Evolutionary conservation across 257 asterid genomes (phyloP).

Genomic region (Coffea eugenioides): DNA sequence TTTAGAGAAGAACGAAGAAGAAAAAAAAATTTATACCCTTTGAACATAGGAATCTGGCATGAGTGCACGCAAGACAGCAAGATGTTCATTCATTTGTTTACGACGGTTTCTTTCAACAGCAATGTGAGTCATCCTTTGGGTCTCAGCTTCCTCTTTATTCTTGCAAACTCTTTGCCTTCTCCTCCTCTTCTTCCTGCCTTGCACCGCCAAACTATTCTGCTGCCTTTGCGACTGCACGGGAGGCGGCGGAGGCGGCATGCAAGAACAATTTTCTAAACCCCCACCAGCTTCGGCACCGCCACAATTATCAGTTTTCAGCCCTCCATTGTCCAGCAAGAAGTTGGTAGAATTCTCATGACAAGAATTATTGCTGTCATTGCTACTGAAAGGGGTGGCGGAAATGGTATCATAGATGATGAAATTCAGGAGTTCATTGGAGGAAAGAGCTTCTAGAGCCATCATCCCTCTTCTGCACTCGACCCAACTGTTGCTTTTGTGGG

Average conservation of each 20-base stretch:
- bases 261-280: slow-evolving; percentile 23
- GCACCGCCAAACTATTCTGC: slow-evolving; percentile 24
- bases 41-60: slow-evolving; percentile 97
- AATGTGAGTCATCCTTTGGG: slow-evolving; percentile 97
- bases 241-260: slow-evolving; percentile 19
- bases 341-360: slow-evolving; percentile 18
- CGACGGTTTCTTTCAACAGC: slow-evolving; percentile 91
- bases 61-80: slow-evolving; percentile 82
- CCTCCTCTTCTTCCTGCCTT: slow-evolving; percentile 71
- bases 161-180: slow-evolving; percentile 69
- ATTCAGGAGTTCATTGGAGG: slow-evolving; percentile 64
- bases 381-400: slow-evolving; percentile 35
- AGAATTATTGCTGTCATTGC: slow-evolving; percentile 17
- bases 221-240: slow-evolving; percentile 3
- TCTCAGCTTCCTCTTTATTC: slow-evolving; percentile 89
- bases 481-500: slow-evolving; percentile 31
- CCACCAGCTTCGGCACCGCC: neutral
- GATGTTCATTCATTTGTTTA: slow-evolving; percentile 90
- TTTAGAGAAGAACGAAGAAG: neutral
- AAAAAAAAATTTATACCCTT: slow-evolving; percentile 42
- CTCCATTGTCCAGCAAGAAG: slow-evolving; percentile 3
- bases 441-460: slow-evolving; percentile 89
- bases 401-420: slow-evolving; percentile 68
- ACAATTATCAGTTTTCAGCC: neutral
- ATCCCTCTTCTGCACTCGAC: slow-evolving; percentile 10